These are phyloP conservation scores for Alternaria triticimaculans DNA, from an alignment of 2,329 filamentous ascomycete genomes.

Conservation along the genomic window DNA sequence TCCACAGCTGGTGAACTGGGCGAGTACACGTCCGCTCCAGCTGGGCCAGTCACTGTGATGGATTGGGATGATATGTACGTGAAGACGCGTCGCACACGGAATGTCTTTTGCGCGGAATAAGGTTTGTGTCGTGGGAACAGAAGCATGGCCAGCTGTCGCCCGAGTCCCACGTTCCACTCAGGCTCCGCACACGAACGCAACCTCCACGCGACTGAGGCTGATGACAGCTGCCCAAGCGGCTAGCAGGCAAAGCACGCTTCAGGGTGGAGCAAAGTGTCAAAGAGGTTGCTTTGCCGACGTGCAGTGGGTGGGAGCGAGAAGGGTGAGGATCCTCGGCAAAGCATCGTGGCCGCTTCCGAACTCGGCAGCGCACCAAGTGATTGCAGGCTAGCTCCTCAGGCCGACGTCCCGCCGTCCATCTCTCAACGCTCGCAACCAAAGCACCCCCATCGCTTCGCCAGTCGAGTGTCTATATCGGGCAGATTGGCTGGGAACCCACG, in stretches of 20 bases:
- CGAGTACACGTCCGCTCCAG: conserved; percentile 4
- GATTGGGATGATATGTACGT: not conserved
- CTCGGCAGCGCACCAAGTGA: not conserved
- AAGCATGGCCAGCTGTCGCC: conserved; percentile 16
- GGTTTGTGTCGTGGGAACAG: conserved; percentile 17
- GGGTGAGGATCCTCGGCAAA: conserved; percentile 12
- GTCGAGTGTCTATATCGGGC: conserved; percentile 11
- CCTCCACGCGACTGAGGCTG: not conserved
- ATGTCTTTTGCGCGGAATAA: conserved; percentile 14
- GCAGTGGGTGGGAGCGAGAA: not conserved
- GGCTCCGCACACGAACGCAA: not conserved
- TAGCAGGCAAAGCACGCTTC: not conserved
- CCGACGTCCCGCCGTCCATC: conserved; percentile 8
- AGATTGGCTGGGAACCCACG: conserved; percentile 17
- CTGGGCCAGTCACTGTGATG: not conserved
- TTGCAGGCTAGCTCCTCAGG: conserved; percentile 11
- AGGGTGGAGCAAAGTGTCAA: conserved; percentile 1
- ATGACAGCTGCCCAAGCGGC: conserved; percentile 2
- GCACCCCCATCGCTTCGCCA: not conserved
- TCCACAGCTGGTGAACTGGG: not conserved
- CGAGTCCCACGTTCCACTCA: conserved; percentile 24
- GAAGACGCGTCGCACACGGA: conserved; percentile 1
- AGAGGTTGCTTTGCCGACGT: not conserved
- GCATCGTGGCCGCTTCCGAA: conserved; percentile 3
- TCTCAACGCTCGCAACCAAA: conserved; percentile 18